Evolutionary conservation across 371 early-diverging fungal species (phyloP), one percentile per base, ranked within the genome.

Genomic region (Mortierella sp.): DNA sequence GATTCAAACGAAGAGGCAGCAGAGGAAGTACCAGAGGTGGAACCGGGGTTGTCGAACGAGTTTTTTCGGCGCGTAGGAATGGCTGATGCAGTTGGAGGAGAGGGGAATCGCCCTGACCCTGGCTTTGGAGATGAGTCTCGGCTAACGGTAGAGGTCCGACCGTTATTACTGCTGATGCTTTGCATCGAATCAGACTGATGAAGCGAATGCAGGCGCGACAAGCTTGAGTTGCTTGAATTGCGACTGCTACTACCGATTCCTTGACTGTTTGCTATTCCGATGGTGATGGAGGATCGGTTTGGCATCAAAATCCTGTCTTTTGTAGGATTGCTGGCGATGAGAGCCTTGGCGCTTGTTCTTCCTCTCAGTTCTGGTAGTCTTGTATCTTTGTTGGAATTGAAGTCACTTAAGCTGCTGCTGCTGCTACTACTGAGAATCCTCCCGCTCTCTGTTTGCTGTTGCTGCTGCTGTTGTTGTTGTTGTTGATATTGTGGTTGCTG

Each of bases 221-320:
- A 62, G 37, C 77, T 73, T 43, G 83, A 75, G 60, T 72, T 75
- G 65, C 73, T 68, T 37, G 83, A 66, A 43, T 62, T 72, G 49
- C 78, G 64, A 45, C 77, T 77, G 58, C 75, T 78, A 60, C 77
- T 77, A 37, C 83, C 83, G 24, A 73, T 62, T 12, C 78, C 83
- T 32, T 78, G 75, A 52, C 73, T 74, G 59, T 78, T 74, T 69
- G 78, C 83, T 58, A 77, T 78, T 52, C 75, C 78, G 59, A 74
- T 74, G 68, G 77, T 83, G 68, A 77, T 77, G 71, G 78, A 83
- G 1, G 75, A 83, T 30, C 78, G 64, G 51, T 75, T 81, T 26
- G 83, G 75, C 77, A 73, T 77, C n/a, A 74, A 72, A 64, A 83
- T 78, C 54, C 77, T 62, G 59, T 77, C 74, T 45, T 78, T 73